Evolutionary conservation across 352 stramenopile species (phyloP).

Genomic region (Salisapilia sapeloensis): DNA sequence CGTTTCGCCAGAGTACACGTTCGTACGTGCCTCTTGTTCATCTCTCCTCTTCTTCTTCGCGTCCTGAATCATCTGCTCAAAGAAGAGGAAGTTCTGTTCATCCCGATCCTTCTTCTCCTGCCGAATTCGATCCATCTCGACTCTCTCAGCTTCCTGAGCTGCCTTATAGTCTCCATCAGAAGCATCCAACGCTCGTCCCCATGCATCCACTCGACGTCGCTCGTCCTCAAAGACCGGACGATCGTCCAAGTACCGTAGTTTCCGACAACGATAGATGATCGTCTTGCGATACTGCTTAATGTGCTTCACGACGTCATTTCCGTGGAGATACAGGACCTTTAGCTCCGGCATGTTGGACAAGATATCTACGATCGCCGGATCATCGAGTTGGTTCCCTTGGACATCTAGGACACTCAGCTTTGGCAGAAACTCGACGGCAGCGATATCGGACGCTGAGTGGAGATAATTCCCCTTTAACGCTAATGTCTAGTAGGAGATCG

Average conservation of each 20-base stretch:
- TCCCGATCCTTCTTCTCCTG: conserved; percentile 79
- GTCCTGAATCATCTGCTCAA: conserved; percentile 79
- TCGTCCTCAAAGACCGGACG: conserved; percentile 79
- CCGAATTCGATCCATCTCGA: conserved; percentile 68
- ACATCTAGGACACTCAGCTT: conserved; percentile 63
- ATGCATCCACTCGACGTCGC: conserved; percentile 63
- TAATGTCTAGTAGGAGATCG: conserved; percentile 19
- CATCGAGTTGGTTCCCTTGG: conserved; percentile 64
- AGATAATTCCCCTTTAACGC: conserved; percentile 68
- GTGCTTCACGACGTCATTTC: conserved; percentile 77
- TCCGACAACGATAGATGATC: conserved; percentile 48
- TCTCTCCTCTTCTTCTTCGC: conserved; percentile 31
- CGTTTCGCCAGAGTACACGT: conserved; percentile 48
- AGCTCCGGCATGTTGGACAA: conserved; percentile 53
- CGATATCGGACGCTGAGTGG: conserved; percentile 30
- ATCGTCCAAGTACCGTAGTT: conserved; percentile 71
- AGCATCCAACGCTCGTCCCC: conserved; percentile 43
- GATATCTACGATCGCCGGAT: conserved; percentile 42
- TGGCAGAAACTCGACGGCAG: conserved; percentile 41
- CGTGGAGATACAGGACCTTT: conserved; percentile 72
- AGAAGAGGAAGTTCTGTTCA: conserved; percentile 71
- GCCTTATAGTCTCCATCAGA: conserved; percentile 58
- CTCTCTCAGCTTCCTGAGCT: conserved; percentile 66
- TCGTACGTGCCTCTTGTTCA: conserved; percentile 12
- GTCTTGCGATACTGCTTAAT: conserved; percentile 80